Base-by-base conservation (phyloP, 306 rosid genomes). In the Arachis hypogaea region DNA sequence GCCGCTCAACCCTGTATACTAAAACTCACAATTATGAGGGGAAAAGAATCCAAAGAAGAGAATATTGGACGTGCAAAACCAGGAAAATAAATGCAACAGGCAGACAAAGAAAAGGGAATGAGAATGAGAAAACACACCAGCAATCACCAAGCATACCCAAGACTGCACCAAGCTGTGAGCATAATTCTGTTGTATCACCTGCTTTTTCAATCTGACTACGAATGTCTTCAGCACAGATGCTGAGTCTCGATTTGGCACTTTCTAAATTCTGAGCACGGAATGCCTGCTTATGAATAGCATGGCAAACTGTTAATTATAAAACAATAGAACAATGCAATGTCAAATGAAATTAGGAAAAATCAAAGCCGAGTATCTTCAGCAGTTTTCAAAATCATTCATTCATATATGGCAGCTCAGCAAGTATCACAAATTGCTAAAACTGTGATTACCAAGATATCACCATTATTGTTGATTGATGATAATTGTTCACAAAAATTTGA, bases 141-240 rank as follows among this genome's bases (percentile, higher is more conserved):
- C 99, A 94, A 67, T 94, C 99, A 51, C 97, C 99, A 81, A 94
- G 97, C 96, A 92, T 94, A 50, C 99, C 99, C 69, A 94, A 86
- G 73, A 92, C 99, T 4, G 97, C 99, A 75, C 99, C 99, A 45
- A 94, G 99, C 85, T 94, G 99, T 59, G 99, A 92, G 82, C 96
- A 91, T 69, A 94, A 74, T 66, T 94, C 99, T 47, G 93, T 74
- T n/a, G 90, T 85, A 80, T 80, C 72, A 10, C 97, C 99, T 72
- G 76, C 69, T 46, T 76, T 91, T 80, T 89, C 95, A 46, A 94
- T 74, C 79, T 89, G 96, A 65, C 81, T 91, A 50, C 93, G 85
- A 30, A 94, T 81, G 42, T 91, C 98, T 69, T 89, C 87, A 12
- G 89, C 95, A 82, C 98, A 94, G 11, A 91, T 65, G 80, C 59